Evolutionary conservation across 108 stramenopile genomes (phyloP).

Genomic region (Bacterosira constricta): DNA sequence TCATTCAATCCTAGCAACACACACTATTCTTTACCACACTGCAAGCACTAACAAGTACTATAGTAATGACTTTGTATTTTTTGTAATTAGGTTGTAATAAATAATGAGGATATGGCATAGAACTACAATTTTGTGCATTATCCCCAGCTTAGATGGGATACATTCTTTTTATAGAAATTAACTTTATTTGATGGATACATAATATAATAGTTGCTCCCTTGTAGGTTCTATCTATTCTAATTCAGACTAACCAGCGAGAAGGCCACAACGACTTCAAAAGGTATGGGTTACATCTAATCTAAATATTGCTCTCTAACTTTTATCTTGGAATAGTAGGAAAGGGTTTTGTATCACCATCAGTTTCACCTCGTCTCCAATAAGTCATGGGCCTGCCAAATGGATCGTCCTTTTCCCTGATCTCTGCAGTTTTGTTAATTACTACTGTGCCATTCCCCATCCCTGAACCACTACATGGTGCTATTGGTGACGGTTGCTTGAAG

Average conservation of each 20-base stretch:
- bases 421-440: conserved; percentile 44
- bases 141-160: too few species aligned
- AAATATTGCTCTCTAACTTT: not conserved
- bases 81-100: too few species aligned
- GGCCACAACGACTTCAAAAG: not conserved
- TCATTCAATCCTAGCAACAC: too few species aligned
- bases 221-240: not conserved
- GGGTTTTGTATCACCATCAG: conserved; percentile 58
- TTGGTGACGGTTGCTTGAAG: conserved; percentile 16
- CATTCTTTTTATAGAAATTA: too few species aligned
- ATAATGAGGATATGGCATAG: too few species aligned
- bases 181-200: too few species aligned
- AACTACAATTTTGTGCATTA: too few species aligned
- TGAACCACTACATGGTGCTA: not conserved
- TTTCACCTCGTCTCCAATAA: conserved; percentile 65
- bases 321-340: conserved; percentile 41
- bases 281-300: not conserved
- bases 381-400: conserved; percentile 73
- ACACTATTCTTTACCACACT: too few species aligned
- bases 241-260: not conserved
- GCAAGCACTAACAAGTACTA: too few species aligned
- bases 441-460: conserved; percentile 11
- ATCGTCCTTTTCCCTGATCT: conserved; percentile 56
- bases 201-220: too few species aligned
- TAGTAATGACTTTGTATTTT: too few species aligned